Conservation (phyloP, 2,329 filamentous ascomycete genomes). For the Biscogniauxia sp. region DNA sequence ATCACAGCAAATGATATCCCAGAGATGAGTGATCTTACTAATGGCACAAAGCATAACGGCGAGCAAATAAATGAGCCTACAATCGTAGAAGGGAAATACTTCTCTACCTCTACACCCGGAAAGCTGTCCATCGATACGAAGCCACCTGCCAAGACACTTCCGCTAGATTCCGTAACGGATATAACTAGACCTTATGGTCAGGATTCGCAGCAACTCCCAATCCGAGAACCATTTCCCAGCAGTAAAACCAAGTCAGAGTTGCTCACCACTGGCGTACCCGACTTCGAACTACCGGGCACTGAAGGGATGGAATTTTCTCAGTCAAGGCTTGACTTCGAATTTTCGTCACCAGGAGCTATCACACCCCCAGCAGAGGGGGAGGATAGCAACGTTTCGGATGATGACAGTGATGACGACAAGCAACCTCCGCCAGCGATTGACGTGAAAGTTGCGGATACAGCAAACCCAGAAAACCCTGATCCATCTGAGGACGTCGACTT, state of each 20-base stretch:
- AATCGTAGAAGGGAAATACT: neutral
- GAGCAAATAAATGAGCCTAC: neutral
- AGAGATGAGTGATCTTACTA: neutral
- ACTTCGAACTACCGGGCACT: neutral
- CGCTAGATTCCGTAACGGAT: neutral
- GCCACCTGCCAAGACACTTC: neutral
- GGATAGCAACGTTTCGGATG: too few relatives aligned
- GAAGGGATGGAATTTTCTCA: slow-evolving; percentile 19
- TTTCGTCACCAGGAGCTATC: slow-evolving; percentile 22
- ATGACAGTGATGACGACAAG: neutral
- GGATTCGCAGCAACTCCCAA: neutral
- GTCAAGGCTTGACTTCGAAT: slow-evolving; percentile 26
- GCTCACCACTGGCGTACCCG: neutral
- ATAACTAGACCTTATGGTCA: neutral
- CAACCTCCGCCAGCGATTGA: neutral
- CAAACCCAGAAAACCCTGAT: slow-evolving; percentile 5
- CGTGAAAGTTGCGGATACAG: neutral
- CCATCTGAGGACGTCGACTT: slow-evolving; percentile 11
- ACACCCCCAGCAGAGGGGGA: slow-evolving; percentile 11
- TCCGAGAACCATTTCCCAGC: neutral
- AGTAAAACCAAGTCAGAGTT: neutral
- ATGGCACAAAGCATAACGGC: neutral
- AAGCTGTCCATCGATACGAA: neutral
- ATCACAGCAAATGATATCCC: neutral
- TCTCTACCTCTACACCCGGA: neutral